Conservation (phyloP, 371 early-diverging fungal species). For the Lichtheimia corymbifera region DNA sequence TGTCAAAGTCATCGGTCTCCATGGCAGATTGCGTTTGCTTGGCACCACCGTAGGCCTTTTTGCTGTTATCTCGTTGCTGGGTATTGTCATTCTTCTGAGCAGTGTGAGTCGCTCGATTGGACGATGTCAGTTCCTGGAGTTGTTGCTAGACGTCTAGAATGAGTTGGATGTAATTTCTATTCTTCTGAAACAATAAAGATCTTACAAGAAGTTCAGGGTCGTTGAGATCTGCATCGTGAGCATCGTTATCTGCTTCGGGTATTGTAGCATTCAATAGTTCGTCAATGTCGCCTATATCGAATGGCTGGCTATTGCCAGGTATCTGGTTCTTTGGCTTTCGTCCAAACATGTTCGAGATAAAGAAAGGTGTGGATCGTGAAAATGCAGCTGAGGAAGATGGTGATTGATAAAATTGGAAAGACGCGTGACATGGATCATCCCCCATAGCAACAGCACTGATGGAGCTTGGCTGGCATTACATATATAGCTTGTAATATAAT, state of each 20-base stretch:
- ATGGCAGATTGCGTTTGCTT: neutral
- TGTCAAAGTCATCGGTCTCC: constrained; percentile 27
- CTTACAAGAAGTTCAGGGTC: constrained; percentile 54
- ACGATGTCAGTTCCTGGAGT: constrained; percentile 33
- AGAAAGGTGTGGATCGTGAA: too few species aligned
- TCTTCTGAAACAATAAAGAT: neutral
- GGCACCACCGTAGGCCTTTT: neutral
- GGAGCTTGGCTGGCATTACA: too few species aligned
- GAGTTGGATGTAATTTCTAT: neutral
- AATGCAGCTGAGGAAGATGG: too few species aligned
- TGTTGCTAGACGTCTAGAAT: constrained; percentile 30
- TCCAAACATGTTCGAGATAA: too few species aligned
- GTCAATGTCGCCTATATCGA: constrained; percentile 29
- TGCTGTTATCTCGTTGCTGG: constrained; percentile 8
- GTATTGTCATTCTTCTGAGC: neutral
- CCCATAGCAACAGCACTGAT: too few species aligned
- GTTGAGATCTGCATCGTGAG: constrained; percentile 37
- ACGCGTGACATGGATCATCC: too few species aligned
- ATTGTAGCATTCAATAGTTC: constrained; percentile 11
- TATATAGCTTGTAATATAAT: too few species aligned
- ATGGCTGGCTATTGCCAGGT: neutral
- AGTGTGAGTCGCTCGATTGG: constrained; percentile 1
- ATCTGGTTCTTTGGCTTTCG: too few species aligned
- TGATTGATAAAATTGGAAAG: too few species aligned
- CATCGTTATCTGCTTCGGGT: constrained; percentile 21